A percentile compares a stretch with the other conserved stretches of the same genome.
phyloP scores from a whole-genome alignment of 495 filamentous ascomycete species.

The Friedmanniomyces endolithicus region DNA sequence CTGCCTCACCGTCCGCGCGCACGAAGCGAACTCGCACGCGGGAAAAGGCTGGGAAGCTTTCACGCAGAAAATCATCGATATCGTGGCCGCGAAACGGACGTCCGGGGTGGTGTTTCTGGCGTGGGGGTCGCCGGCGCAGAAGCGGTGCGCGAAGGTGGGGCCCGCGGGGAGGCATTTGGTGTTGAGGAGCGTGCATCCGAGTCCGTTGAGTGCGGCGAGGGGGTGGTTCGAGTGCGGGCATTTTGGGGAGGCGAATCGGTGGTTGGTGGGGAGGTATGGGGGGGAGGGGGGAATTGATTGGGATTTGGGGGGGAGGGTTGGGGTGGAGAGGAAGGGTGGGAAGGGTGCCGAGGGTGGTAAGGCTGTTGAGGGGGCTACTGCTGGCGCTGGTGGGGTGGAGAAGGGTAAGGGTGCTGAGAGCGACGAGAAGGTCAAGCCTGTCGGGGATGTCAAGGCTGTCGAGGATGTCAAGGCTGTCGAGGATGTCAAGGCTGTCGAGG shows the following conservation, averaged over 20 bases:
- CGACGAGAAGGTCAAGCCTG: no score
- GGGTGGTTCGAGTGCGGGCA: slow-evolving; percentile 75
- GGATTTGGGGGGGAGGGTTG: slow-evolving; percentile 47
- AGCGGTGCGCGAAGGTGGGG: slow-evolving; percentile 48
- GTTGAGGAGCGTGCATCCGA: slow-evolving; percentile 77
- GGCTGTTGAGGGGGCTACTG: no score
- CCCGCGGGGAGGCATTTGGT: slow-evolving; percentile 69
- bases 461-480: no score
- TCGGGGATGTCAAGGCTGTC: no score
- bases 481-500: no score
- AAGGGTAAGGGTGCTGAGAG: no score
- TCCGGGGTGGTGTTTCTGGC: slow-evolving; percentile 86
- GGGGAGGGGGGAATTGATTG: slow-evolving; percentile 71
- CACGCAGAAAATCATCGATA: slow-evolving; percentile 81
- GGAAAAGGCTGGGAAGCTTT: slow-evolving; percentile 83
- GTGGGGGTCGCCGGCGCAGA: slow-evolving; percentile 74
- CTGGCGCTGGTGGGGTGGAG: slow-evolving; percentile 6
- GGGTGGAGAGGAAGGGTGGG: slow-evolving; percentile 8
- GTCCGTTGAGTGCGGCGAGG: slow-evolving; percentile 63
- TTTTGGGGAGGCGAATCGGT: slow-evolving; percentile 81
- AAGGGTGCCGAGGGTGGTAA: no score
- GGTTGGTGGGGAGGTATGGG: slow-evolving; percentile 69
- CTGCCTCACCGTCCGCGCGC: slow-evolving; percentile 78
- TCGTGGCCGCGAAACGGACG: slow-evolving; percentile 59
- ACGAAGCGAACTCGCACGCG: slow-evolving; percentile 70